Percentiles rank a stretch among this genome's conserved stretches.
Conservation (phyloP, 2,329 filamentous ascomycete genomes). For the Pezicula neosporulosa region DNA sequence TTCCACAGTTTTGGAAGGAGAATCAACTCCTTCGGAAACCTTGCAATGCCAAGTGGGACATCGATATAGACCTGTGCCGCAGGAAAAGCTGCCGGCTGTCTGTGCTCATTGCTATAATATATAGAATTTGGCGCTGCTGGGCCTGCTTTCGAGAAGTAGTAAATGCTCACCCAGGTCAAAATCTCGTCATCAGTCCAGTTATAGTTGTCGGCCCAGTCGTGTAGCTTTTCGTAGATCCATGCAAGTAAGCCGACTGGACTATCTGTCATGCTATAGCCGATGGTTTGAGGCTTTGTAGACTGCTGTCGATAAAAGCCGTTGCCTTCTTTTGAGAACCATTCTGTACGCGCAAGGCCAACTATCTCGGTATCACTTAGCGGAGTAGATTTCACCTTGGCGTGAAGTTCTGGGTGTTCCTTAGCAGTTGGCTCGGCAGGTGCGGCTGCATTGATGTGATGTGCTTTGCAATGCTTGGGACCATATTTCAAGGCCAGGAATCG, state of each 20-base stretch:
- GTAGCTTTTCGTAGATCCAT: constrained; percentile 79
- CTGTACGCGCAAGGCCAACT: constrained; percentile 1
- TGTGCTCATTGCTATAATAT: constrained; percentile 63
- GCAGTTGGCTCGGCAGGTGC: constrained; percentile 33
- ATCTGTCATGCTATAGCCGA: constrained; percentile 66
- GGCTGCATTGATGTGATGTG: constrained; percentile 45
- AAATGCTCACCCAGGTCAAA: constrained; percentile 69
- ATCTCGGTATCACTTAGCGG: constrained; percentile 1
- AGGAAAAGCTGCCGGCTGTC: constrained; percentile 7
- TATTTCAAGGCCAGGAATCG: background rate
- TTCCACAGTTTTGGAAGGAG: constrained; percentile 52
- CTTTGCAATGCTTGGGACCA: constrained; percentile 47
- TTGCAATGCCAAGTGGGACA: constrained; percentile 48
- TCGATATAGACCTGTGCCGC: constrained; percentile 7
- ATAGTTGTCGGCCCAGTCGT: constrained; percentile 71
- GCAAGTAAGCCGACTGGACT: constrained; percentile 66
- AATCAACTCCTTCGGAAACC: constrained; percentile 55
- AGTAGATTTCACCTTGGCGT: background rate
- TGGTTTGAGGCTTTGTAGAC: constrained; percentile 66
- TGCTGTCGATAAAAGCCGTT: constrained; percentile 32
- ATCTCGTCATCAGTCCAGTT: constrained; percentile 74
- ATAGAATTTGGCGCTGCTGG: constrained; percentile 63
- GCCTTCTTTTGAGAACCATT: constrained; percentile 12
- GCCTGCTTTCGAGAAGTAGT: constrained; percentile 66
- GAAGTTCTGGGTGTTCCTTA: constrained; percentile 18